Conservation (phyloP, 2,329 filamentous ascomycete genomes). For the Aspergillus novofumigatus region DNA sequence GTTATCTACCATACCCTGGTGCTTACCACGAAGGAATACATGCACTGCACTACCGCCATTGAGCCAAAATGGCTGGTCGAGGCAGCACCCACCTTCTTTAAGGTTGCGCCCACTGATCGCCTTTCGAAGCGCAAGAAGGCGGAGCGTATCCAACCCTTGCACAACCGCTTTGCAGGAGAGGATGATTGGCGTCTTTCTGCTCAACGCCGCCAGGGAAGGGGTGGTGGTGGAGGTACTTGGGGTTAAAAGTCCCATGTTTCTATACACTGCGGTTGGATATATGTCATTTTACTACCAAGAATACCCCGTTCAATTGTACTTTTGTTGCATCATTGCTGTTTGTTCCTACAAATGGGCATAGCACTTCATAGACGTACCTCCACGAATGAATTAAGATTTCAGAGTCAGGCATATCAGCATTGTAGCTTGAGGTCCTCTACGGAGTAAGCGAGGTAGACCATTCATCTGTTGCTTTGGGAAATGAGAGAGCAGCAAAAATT, state of each 20-base stretch:
- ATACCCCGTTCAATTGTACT: slow-evolving; percentile 3
- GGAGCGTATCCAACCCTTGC: slow-evolving; percentile 90
- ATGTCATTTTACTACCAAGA: neutral
- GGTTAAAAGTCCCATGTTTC: slow-evolving; percentile 40
- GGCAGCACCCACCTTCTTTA: slow-evolving; percentile 98
- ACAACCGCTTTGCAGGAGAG: slow-evolving; percentile 86
- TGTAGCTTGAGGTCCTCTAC: neutral
- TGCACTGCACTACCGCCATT: slow-evolving; percentile 89
- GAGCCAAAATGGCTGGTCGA: slow-evolving; percentile 94
- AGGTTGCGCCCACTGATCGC: slow-evolving; percentile 82
- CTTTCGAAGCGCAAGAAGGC: slow-evolving; percentile 89
- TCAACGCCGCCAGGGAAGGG: slow-evolving; percentile 77
- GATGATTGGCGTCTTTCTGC: slow-evolving; percentile 94
- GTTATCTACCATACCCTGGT: slow-evolving; percentile 75
- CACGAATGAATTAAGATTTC: neutral
- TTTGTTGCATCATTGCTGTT: neutral
- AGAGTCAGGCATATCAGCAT: neutral
- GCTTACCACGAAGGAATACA: slow-evolving; percentile 78
- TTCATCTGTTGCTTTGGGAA: too few species aligned
- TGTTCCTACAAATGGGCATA: neutral
- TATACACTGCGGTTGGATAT: slow-evolving; percentile 1
- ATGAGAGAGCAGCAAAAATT: neutral
- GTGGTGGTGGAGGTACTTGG: slow-evolving; percentile 91
- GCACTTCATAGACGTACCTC: neutral
- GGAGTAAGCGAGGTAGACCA: too few species aligned